Percentiles rank a stretch among this genome's conserved stretches.
These are phyloP conservation scores for Colletotrichum sojae DNA, from an alignment of 2,329 filamentous ascomycete species.

Conservation along the genomic window DNA sequence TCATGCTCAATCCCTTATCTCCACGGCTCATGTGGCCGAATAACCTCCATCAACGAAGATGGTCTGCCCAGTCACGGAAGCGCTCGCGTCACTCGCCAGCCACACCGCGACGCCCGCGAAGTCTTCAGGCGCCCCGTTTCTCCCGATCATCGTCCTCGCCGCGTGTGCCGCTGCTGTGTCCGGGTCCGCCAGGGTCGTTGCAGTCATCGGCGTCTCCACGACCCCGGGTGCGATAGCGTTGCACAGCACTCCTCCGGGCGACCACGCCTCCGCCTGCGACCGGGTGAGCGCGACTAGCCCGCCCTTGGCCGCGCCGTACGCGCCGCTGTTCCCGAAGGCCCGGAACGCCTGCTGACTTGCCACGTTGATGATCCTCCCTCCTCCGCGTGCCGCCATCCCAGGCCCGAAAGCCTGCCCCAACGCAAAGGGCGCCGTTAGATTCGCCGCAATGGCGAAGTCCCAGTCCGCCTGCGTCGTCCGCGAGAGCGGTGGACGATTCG, in stretches of 20 bases:
- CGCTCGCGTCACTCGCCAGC: conserved; percentile 49
- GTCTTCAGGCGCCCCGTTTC: conserved; percentile 50
- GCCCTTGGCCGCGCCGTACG: conserved; percentile 51
- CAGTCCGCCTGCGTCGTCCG: conserved; percentile 47
- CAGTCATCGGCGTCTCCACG: conserved; percentile 48
- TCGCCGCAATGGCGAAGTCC: conserved; percentile 50
- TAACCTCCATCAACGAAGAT: conserved; percentile 54
- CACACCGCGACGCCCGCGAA: conserved; percentile 50
- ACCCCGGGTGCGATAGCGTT: conserved; percentile 52
- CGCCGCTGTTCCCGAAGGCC: conserved; percentile 51
- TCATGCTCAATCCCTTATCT: no score
- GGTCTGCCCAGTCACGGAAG: conserved; percentile 51
- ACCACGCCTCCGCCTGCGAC: conserved; percentile 54
- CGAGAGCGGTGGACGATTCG: conserved; percentile 49
- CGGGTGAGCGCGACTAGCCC: conserved; percentile 50
- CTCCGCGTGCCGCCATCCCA: conserved; percentile 48
- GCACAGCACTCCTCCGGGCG: conserved; percentile 49
- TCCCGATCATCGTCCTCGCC: conserved; percentile 48
- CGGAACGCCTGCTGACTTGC: conserved; percentile 51
- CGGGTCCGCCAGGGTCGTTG: conserved; percentile 43
- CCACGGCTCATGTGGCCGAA: conserved; percentile 45
- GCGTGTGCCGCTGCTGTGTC: conserved; percentile 45
- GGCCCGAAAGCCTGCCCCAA: conserved; percentile 52
- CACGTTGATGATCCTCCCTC: conserved; percentile 53
- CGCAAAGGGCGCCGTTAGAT: conserved; percentile 51